Evolutionary conservation across 2,329 filamentous ascomycete genomes (phyloP), one percentile per base, ranked within the genome.

Genomic region (Aspergillus niger): DNA sequence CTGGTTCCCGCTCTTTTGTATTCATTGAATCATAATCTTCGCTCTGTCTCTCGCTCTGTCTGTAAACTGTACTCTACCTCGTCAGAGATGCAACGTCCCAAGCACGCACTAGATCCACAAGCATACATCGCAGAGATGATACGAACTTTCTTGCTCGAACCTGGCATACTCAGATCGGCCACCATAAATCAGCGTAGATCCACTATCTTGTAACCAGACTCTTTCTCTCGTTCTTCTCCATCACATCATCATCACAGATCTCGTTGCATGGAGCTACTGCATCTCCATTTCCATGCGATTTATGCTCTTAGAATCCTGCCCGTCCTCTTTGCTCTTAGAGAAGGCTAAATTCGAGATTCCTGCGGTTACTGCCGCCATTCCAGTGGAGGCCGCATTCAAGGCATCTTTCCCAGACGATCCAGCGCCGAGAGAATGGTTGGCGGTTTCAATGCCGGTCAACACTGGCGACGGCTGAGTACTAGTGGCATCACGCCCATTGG

Each of bases 381-480:
- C 73, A 39, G 72, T 70, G 30, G 73, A 58, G 47, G 72, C 69
- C 39, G 69, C 68, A 63, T 70, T 71, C 3, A 68, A 61, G 13
- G 69, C 57, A 54, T 68, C 67, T 53, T 72, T 71, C 28, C 64
- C 71, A 62, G 67, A 69, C 65, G 66, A 69, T 60, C 74, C 70
- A 55, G 77, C 82, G n/a, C 82, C 80, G 17, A 87, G 70, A 5
- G 80, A 79, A 47, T 82, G 78, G 58, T 88, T 81, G 0, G 84
- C 82, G 1, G 82, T 85, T 70, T 90, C 87, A 3, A 89, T 80
- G 0, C 82, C 83, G 0, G 83, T 77, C 17, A 90, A 75, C 3
- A 89, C 85, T 1, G 86, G 87, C 38, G 81, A 80, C 50, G 70
- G 72, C 58, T 68, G 69, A 15, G 57, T 44, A 32, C 56, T 50